Conservation (phyloP, 495 filamentous ascomycete species). For the Aspergillus taichungensis region DNA sequence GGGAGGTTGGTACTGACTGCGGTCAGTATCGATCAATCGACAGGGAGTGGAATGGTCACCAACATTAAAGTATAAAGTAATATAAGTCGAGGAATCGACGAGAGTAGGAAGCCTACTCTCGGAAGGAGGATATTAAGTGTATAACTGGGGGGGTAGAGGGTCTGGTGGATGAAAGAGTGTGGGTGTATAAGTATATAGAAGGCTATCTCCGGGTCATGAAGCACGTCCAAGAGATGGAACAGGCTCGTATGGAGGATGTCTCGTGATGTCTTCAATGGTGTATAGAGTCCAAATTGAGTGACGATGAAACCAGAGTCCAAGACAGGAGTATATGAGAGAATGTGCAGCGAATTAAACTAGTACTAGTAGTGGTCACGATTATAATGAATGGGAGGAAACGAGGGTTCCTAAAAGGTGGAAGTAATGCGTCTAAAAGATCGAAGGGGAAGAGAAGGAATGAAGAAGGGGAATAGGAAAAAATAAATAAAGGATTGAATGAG, state of each 20-base stretch:
- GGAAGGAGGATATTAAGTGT: conserved; percentile 13
- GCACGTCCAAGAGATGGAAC: too few relatives aligned
- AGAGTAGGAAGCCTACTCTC: conserved; percentile 9
- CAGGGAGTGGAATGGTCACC: neutral
- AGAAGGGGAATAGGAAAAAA: neutral
- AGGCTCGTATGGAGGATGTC: too few relatives aligned
- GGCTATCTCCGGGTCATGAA: too few relatives aligned
- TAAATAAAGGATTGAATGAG: conserved; percentile 20
- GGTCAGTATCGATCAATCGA: neutral
- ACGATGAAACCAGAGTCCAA: too few relatives aligned
- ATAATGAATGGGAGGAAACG: too few relatives aligned
- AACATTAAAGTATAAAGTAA: conserved; percentile 15
- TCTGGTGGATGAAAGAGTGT: neutral
- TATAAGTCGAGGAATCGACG: conserved; percentile 1
- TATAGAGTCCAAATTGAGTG: too few relatives aligned
- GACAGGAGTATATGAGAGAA: too few relatives aligned
- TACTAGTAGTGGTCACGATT: too few relatives aligned
- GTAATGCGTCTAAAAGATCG: neutral
- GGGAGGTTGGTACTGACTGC: neutral
- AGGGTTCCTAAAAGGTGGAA: neutral
- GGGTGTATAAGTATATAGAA: neutral
- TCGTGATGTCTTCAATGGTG: too few relatives aligned
- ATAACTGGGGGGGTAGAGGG: neutral
- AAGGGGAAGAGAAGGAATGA: conserved; percentile 27
- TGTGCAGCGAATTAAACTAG: too few relatives aligned